Conservation (phyloP, 371 early-diverging fungal species). For the Mortierella sp. region DNA sequence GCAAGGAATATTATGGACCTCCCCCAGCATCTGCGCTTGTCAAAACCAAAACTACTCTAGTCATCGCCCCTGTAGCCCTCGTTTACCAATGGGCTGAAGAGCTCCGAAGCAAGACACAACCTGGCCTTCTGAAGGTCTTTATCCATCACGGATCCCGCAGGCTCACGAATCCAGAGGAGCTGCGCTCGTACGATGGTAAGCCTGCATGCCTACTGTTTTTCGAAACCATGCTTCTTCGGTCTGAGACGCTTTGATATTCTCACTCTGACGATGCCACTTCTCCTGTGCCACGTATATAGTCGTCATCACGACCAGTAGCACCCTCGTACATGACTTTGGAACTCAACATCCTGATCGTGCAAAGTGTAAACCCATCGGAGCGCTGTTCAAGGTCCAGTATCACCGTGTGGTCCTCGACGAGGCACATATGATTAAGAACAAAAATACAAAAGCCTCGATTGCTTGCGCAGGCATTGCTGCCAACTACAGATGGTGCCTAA, state of each 20-base stretch:
- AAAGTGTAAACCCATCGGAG: constrained; percentile 28
- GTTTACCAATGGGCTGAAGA: constrained; percentile 78
- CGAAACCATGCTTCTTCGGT: neutral
- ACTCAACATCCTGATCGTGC: neutral
- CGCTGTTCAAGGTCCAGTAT: constrained; percentile 54
- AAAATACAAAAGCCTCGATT: constrained; percentile 69
- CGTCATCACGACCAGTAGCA: constrained; percentile 29
- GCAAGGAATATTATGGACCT: constrained; percentile 2
- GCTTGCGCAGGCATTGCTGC: constrained; percentile 71
- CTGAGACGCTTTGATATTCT: neutral
- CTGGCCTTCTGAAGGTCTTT: constrained; percentile 61
- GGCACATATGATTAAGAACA: constrained; percentile 90
- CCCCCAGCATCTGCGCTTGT: constrained; percentile 35
- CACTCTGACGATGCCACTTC: neutral
- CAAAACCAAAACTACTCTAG: constrained; percentile 64
- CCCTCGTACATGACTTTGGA: constrained; percentile 25
- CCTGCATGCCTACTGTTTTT: too few relatives aligned
- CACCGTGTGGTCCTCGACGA: constrained; percentile 87
- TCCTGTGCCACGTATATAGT: constrained; percentile 17
- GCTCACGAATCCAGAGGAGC: constrained; percentile 45
- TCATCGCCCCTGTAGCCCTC: constrained; percentile 74
- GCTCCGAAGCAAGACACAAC: constrained; percentile 62
- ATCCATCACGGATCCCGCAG: constrained; percentile 70
- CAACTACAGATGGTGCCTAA: constrained; percentile 85
- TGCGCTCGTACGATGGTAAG: constrained; percentile 45